phyloP scores from a whole-genome alignment of 306 rosid genomes.

The Lathyrus sativus region DNA sequence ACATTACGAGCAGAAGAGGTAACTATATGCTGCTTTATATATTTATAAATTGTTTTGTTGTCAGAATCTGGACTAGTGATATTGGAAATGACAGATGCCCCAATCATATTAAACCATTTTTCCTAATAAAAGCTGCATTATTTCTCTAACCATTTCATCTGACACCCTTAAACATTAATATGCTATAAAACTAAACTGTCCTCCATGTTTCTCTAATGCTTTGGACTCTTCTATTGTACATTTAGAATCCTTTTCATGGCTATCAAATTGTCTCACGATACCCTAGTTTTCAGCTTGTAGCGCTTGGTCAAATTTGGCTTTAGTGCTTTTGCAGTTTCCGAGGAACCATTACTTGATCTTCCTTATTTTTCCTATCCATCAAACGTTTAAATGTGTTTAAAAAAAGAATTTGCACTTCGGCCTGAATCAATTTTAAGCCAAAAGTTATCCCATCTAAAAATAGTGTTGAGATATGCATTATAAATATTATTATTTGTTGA shows the following conservation, averaged over 20 bases:
- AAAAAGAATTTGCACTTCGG: background rate
- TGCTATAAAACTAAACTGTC: background rate
- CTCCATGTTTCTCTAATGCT: background rate
- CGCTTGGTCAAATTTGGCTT: background rate
- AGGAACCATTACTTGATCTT: background rate
- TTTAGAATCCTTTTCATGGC: background rate
- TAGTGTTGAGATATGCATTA: too few species aligned
- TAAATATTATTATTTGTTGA: too few species aligned
- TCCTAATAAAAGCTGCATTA: background rate
- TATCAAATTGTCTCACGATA: background rate
- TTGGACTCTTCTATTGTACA: background rate
- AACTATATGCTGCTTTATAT: constrained; percentile 18
- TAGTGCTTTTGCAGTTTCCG: background rate
- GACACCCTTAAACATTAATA: background rate
- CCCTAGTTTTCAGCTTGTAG: background rate
- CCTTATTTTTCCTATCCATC: constrained; percentile 3
- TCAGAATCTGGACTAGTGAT: background rate
- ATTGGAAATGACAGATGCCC: background rate
- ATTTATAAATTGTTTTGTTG: background rate
- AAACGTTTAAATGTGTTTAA: background rate
- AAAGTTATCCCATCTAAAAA: background rate
- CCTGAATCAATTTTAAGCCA: background rate
- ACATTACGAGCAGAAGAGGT: constrained; percentile 85
- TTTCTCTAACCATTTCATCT: background rate
- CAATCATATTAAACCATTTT: constrained; percentile 1